Base-by-base conservation (phyloP, 1,284 basidiomycete genomes). In the Jaminaea rosea region DNA sequence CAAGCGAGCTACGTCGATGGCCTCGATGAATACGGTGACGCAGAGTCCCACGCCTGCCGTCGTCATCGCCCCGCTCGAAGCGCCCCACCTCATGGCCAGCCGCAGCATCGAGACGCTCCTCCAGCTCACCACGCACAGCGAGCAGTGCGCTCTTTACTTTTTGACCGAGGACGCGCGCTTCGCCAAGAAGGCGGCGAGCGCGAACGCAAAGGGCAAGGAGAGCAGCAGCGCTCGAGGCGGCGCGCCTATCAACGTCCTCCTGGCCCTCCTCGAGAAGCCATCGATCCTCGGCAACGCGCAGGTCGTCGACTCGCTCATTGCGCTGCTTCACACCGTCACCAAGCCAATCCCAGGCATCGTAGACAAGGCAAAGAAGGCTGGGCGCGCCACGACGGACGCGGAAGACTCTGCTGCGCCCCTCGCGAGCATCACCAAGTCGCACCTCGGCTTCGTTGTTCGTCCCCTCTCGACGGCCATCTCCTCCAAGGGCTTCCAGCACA, bases 401-500 rank as follows among this genome's bases (percentile, higher is more conserved):
- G 34, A 57, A n/a, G 44, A 47, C 26, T 19, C 24, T 6, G 41
- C 45, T 21, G 27, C 26, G 13, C 28, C 50, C 11, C 19, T 23
- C 21, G 50, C 31, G 13, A 31, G 8, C 34, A 63, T 73, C 23
- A 55, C 68, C 1, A 50, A 56, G 2, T 69, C 72, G 17, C 62
- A 63, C 9, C 55, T 73, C 19, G 51, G 60, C 9, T 60, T 61
- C 26, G 50, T 73, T 13, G 71, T 73, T n/a, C 60, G 60, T 23
- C 71, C 71, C 11, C 49, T 73, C 39, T 56, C 58, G 9, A 71
- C 66, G 26, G 57, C 68, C 21, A 63, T 73, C 26, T 65, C 63
- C 24, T 59, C 58, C 53, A 64, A 65, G 27, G 71, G 68, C 19
- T 73, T 73, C 65, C 71, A 73, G 49, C 56, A 71, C 53, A 73